phyloP scores from a whole-genome alignment of 345 rosid genomes.

The Leavenworthia alabamica region DNA sequence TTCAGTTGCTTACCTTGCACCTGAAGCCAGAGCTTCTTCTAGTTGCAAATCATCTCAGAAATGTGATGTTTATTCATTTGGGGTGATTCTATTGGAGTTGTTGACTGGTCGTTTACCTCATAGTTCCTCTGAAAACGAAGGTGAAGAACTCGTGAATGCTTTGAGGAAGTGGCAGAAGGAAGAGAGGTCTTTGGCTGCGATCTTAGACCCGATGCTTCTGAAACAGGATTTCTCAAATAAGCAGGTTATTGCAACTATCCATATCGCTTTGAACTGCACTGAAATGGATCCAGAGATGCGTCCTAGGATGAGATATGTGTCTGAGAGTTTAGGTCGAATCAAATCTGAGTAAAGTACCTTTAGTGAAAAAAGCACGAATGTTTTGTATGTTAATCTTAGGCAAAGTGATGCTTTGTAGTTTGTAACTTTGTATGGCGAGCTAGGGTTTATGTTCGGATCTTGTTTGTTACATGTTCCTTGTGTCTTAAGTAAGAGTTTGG shows the following conservation, averaged over 20 bases:
- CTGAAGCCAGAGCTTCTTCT: constrained; percentile 56
- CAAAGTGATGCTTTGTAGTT: neutral
- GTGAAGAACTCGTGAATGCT: constrained; percentile 66
- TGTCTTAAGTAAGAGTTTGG: constrained; percentile 1
- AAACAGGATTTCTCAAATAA: constrained; percentile 63
- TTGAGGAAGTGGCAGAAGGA: constrained; percentile 76
- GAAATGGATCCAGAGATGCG: constrained; percentile 73
- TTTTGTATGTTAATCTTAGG: neutral
- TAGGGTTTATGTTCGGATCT: neutral
- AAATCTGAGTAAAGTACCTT: constrained; percentile 24
- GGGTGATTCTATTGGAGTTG: constrained; percentile 70
- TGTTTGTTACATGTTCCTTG: neutral
- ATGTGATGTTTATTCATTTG: constrained; percentile 81
- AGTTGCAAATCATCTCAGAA: constrained; percentile 58
- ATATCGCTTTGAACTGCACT: constrained; percentile 71
- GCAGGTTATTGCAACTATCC: constrained; percentile 65
- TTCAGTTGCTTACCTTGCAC: constrained; percentile 60
- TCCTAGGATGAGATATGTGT: constrained; percentile 80
- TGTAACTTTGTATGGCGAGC: neutral
- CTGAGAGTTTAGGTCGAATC: constrained; percentile 68
- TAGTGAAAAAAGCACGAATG: neutral
- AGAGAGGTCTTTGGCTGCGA: constrained; percentile 60
- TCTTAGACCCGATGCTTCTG: constrained; percentile 66
- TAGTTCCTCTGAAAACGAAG: constrained; percentile 48
- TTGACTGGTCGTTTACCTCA: constrained; percentile 78